A percentile compares a stretch with the other conserved stretches of the same genome.
These are phyloP conservation scores for Ceratocystis lukuohia DNA, from an alignment of 2,329 filamentous ascomycete species.

Conservation along the genomic window DNA sequence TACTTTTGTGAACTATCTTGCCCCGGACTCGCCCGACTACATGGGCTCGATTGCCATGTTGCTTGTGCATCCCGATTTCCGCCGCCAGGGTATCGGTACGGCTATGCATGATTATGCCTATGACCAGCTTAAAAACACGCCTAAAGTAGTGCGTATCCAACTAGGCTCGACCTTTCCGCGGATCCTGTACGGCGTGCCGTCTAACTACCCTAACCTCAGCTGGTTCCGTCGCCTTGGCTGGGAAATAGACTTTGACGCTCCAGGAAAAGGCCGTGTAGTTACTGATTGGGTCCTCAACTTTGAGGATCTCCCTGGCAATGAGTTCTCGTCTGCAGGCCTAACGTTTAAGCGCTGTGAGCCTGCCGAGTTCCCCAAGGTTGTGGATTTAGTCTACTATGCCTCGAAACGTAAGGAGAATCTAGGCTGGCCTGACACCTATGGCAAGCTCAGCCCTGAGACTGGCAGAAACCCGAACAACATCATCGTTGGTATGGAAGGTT, in stretches of 20 bases:
- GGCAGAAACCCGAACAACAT: constrained; percentile 35
- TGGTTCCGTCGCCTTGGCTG: constrained; percentile 45
- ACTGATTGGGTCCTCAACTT: constrained; percentile 43
- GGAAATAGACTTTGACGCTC: constrained; percentile 32
- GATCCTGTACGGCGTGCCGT: constrained; percentile 41
- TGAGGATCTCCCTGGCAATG: constrained; percentile 34
- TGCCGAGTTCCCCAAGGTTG: constrained; percentile 34
- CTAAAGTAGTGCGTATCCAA: constrained; percentile 41
- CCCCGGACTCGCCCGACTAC: constrained; percentile 38
- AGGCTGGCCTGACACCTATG: constrained; percentile 49
- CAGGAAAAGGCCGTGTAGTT: constrained; percentile 37
- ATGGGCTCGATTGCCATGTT: constrained; percentile 44
- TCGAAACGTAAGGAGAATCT: constrained; percentile 35
- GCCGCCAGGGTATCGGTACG: constrained; percentile 38
- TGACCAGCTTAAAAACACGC: constrained; percentile 35
- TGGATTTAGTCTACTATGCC: constrained; percentile 38
- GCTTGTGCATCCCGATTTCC: constrained; percentile 37
- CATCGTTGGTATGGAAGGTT: constrained; percentile 38
- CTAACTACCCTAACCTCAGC: constrained; percentile 30
- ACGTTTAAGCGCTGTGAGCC: constrained; percentile 34
- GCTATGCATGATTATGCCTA: constrained; percentile 41
- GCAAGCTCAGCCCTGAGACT: constrained; percentile 31
- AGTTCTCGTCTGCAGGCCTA: constrained; percentile 30
- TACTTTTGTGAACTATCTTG: constrained; percentile 45
- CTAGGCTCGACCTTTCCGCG: constrained; percentile 47